Base-by-base conservation (phyloP, 2,329 filamentous ascomycete species). In the Trichoderma gracile region DNA sequence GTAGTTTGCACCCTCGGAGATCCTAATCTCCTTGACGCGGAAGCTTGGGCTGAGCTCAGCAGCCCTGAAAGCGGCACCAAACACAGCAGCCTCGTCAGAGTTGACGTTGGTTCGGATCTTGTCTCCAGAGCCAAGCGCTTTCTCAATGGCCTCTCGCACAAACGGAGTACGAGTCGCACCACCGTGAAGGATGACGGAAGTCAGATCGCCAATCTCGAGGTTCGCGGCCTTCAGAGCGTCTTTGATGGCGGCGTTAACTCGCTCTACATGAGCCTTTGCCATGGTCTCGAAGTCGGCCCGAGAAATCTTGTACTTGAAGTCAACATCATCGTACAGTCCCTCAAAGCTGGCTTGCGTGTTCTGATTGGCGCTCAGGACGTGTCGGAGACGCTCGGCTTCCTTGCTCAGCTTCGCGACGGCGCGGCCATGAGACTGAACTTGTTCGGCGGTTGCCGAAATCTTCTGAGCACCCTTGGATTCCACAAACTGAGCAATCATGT, bases 51-150 rank as follows among this genome's bases (percentile, higher is more conserved):
- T 97, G 65, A 99, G 84, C 70, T 92, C 88, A 59, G 95, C 95
- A 57, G 92, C 95, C 74, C 93, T 92, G 83, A 99, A 98, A 30
- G 90, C 93, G 63, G 95, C 94, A 71, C 95, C 95, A 76, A 98
- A 96, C 10, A 96, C 95, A 57, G 95, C 95, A 25, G 95, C 90
- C 78, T 99, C 95, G 72, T 99, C 95, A 12, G 94, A 91, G 79
- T 99, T 99, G 74, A 99, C 95, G 71, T 96, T 99, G 73, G 89
- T 90, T 68, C 93, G 89, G 66, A 99, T 83, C 81, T 96, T 97
- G 58, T 90, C 87, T 8, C 87, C 78, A 19, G 84, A 85, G 43
- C 91, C 90, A 57, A 88, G 85, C 49, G 91, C 78, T 67, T 87
- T 86, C 78, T 97, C 93, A 17, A 99, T 86, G 71, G 90, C 85